Conservation (phyloP, 148 eudicot species). For the Amaranthus hypochondriacus region DNA sequence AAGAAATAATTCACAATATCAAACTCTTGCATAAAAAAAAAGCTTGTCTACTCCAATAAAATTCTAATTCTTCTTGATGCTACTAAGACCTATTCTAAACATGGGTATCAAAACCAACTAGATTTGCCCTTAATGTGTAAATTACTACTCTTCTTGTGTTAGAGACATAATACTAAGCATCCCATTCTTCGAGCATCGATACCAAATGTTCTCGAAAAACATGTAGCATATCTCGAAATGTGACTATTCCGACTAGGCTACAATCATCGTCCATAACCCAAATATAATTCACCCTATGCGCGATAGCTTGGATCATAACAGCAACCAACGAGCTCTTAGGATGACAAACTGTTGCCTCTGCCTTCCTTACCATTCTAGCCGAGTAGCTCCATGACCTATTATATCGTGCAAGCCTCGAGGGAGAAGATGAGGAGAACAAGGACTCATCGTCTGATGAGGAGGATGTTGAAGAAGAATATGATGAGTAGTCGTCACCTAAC, state of each 20-base stretch:
- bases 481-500: slow-evolving; percentile 29
- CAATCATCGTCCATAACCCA: slow-evolving; percentile 80
- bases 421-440: slow-evolving; percentile 14
- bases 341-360: slow-evolving; percentile 71
- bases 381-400: slow-evolving; percentile 51
- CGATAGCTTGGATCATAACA: slow-evolving; percentile 82
- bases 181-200: slow-evolving; percentile 29
- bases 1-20: not conserved
- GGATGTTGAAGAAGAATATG: slow-evolving; percentile 26
- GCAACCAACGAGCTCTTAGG: slow-evolving; percentile 79
- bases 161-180: not conserved
- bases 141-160: not conserved
- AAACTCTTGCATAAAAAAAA: not conserved
- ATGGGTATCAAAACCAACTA: not conserved
- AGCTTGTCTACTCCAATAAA: not conserved
- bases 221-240: slow-evolving; percentile 51
- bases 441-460: slow-evolving; percentile 56
- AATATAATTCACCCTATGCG: slow-evolving; percentile 73
- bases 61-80: not conserved
- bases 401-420: slow-evolving; percentile 14
- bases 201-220: slow-evolving; percentile 57
- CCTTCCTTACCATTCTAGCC: slow-evolving; percentile 51
- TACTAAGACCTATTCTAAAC: not conserved
- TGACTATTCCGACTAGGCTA: slow-evolving; percentile 61
- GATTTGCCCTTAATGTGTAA: not conserved